Percentiles rank a stretch among this genome's conserved stretches.
Conservation (phyloP, 148 eudicot genomes). For the Amaranthus palmeri region DNA sequence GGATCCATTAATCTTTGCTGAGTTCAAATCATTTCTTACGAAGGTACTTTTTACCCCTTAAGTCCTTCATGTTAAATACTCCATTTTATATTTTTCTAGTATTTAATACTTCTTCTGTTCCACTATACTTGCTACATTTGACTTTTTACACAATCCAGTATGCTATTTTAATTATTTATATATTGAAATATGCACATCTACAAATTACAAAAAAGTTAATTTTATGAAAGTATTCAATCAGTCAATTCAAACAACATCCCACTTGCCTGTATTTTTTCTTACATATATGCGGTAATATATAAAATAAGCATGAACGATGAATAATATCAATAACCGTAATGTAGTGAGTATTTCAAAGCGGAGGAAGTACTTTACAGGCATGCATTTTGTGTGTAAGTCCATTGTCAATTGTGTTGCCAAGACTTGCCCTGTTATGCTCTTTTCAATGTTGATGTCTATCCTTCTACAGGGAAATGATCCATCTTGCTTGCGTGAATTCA, state of each 20-base stretch:
- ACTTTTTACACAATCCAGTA: too few relatives aligned
- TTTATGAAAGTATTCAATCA: too few relatives aligned
- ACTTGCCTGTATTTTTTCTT: too few relatives aligned
- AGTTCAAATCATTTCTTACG: constrained; percentile 83
- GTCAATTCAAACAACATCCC: too few relatives aligned
- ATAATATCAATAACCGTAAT: too few relatives aligned
- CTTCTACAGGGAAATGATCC: constrained; percentile 73
- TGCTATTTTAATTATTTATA: too few relatives aligned
- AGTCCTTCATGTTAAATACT: neutral
- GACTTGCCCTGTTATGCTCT: neutral
- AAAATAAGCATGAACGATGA: too few relatives aligned
- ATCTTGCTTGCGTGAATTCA: constrained; percentile 90
- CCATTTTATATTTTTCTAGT: neutral
- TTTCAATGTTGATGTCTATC: neutral
- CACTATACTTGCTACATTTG: too few relatives aligned
- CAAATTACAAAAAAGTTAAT: too few relatives aligned
- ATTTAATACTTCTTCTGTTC: neutral
- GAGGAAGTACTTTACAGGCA: neutral
- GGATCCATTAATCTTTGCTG: constrained; percentile 63
- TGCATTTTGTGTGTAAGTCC: neutral
- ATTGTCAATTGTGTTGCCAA: neutral
- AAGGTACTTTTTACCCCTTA: constrained; percentile 40
- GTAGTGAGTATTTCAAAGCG: too few relatives aligned
- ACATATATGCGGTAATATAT: too few relatives aligned
- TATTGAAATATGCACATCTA: too few relatives aligned